These are phyloP conservation scores for Evernia prunastri DNA, from an alignment of 495 filamentous ascomycete species.

Conservation along the genomic window DNA sequence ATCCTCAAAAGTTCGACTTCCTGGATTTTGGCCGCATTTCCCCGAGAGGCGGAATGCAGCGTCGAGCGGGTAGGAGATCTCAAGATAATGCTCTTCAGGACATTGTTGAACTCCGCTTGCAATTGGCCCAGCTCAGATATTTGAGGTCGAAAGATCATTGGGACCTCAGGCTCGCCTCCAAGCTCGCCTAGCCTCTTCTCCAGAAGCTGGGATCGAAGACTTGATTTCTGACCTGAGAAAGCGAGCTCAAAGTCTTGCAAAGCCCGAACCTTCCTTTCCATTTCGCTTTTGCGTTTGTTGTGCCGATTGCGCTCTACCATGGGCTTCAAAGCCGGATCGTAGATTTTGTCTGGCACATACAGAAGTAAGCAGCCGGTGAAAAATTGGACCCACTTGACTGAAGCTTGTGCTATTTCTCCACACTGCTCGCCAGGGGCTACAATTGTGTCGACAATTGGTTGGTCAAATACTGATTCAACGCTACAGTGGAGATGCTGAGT, in stretches of 20 bases:
- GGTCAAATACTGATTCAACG: not conserved
- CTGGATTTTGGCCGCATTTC: slow-evolving; percentile 33
- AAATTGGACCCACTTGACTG: slow-evolving; percentile 39
- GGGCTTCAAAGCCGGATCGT: slow-evolving; percentile 77
- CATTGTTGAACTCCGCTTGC: slow-evolving; percentile 73
- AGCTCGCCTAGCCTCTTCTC: slow-evolving; percentile 52
- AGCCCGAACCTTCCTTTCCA: slow-evolving; percentile 52
- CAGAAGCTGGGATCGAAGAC: slow-evolving; percentile 53
- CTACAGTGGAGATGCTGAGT: not conserved
- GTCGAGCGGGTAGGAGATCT: slow-evolving; percentile 38
- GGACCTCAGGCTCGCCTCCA: slow-evolving; percentile 53
- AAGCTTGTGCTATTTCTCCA: not conserved
- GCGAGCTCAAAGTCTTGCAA: slow-evolving; percentile 57
- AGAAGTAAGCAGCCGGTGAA: slow-evolving; percentile 61
- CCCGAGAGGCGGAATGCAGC: slow-evolving; percentile 3
- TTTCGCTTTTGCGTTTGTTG: slow-evolving; percentile 43
- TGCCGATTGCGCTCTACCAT: slow-evolving; percentile 65
- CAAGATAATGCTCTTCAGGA: slow-evolving; percentile 59
- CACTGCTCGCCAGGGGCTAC: not conserved
- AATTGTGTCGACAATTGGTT: not conserved
- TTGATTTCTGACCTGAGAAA: slow-evolving; percentile 62
- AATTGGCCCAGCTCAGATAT: slow-evolving; percentile 61
- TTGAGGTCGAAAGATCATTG: slow-evolving; percentile 66
- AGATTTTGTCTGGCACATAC: slow-evolving; percentile 78
- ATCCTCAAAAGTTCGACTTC: slow-evolving; percentile 54